Base-by-base conservation (phyloP, 495 filamentous ascomycete genomes). In the Xylaria sp. region DNA sequence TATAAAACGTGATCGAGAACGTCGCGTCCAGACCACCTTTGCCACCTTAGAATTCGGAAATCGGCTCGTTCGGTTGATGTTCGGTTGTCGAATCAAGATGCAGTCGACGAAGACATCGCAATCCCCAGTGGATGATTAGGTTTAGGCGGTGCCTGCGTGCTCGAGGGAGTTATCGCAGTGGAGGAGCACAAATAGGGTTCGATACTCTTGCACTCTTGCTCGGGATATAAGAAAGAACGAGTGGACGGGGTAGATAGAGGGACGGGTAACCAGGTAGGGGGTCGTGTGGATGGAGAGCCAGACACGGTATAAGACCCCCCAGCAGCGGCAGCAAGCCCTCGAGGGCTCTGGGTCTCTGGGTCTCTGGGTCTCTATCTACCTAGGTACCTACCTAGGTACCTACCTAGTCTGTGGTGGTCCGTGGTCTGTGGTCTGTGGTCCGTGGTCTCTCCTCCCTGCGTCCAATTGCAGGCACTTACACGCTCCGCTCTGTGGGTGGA, bases 121-220 rank as follows among this genome's bases (percentile, higher is more conserved):
- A 58, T 66, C 17, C 37, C 11, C 35, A 35, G 15, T 21, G 50
- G 50, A 59, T 41, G 37, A 59, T 24, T 37, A 37, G 17, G 69
- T 55, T 55, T 48, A 31, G 33, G 59, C 43, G 26, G 50, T 57
- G 46, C 37, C 61, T 19, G 46, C 5, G 50, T 35, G 68, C 40
- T 65, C 48, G 19, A 46, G 40, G 35, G 44, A 63, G 19, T 31
- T 9, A 41, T 71, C 40, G 21, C 43, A 8, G 40, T 33, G 61
- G 37, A 35, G 68, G 17, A 48, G 52, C 69, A 71, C 69, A 65
- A 55, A 66, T 59, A 66, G 29, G 31, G 61, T 43, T 66, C 17
- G 61, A 71, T 46, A 58, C 46, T 70, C 69, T 71, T 61, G 59
- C 68, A 58, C 46, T 70, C 69, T 71, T 61, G 59, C 68, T 41